A percentile compares a stretch with the other conserved stretches of the same genome.
Conservation (phyloP, 805 yeast genomes). For the Wickerhamiella spandovensis region DNA sequence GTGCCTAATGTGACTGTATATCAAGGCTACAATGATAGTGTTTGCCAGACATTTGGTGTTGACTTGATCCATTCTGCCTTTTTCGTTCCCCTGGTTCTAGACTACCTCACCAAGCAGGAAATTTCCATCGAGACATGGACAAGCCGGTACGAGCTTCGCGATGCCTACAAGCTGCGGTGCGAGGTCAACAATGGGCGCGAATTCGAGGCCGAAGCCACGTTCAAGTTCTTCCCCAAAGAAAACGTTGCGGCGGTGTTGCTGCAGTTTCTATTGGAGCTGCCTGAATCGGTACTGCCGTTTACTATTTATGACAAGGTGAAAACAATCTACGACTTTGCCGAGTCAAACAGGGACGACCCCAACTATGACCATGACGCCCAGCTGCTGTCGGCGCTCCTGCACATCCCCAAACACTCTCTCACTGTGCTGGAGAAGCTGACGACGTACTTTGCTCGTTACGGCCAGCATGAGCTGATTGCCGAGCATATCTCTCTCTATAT, state of each 20-base stretch:
- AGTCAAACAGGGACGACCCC: slow-evolving; percentile 7
- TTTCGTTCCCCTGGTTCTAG: slow-evolving; percentile 44
- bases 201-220: slow-evolving; percentile 20
- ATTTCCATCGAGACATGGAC: slow-evolving; percentile 32
- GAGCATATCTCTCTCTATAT: slow-evolving; percentile 15
- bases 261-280: slow-evolving; percentile 57
- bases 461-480: slow-evolving; percentile 9
- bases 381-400: slow-evolving; percentile 15
- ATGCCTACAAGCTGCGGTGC: slow-evolving; percentile 46
- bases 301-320: slow-evolving; percentile 46
- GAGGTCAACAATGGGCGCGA: slow-evolving; percentile 24
- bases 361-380: slow-evolving; percentile 2
- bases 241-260: slow-evolving; percentile 50
- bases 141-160: slow-evolving; percentile 39
- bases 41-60: slow-evolving; percentile 68
- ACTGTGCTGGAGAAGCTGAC: slow-evolving; percentile 13
- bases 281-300: slow-evolving; percentile 55
- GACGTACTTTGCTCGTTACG: slow-evolving; percentile 9
- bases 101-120: slow-evolving; percentile 27
- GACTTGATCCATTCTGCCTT: slow-evolving; percentile 55
- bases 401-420: slow-evolving; percentile 15
- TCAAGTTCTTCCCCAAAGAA: slow-evolving; percentile 32
- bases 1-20: slow-evolving; percentile 57
- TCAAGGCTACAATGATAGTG: slow-evolving; percentile 54
- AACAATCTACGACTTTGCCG: slow-evolving; percentile 32